These are phyloP conservation scores for Gossypium stocksii DNA, from an alignment of 345 rosid species.

Conservation along the genomic window DNA sequence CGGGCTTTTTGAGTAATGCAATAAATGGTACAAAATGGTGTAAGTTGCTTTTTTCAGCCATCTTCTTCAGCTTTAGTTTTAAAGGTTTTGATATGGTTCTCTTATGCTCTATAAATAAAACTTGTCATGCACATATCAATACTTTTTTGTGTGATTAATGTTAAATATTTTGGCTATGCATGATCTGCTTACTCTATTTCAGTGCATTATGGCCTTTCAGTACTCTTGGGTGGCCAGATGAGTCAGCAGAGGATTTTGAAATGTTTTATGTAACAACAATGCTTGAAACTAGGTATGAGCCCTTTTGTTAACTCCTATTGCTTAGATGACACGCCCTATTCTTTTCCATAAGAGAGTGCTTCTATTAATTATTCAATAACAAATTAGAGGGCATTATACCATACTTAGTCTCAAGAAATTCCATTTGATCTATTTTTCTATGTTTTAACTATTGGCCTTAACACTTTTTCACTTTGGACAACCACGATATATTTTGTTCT, in stretches of 20 bases:
- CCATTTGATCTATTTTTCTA: neutral
- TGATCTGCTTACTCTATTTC: conserved; percentile 18
- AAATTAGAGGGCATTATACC: neutral
- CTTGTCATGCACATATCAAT: neutral
- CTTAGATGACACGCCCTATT: neutral
- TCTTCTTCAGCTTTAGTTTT: neutral
- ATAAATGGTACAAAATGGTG: neutral
- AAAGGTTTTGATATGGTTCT: conserved; percentile 1
- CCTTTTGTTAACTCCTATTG: neutral
- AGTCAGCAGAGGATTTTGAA: conserved; percentile 61
- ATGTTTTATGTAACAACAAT: conserved; percentile 84
- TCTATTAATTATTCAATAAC: neutral
- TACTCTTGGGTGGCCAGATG: conserved; percentile 97
- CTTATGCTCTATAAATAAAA: neutral
- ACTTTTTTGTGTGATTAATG: conserved; percentile 1
- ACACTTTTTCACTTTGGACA: conserved; percentile 40
- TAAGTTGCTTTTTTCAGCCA: neutral
- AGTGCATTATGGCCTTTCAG: conserved; percentile 97
- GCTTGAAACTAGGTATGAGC: conserved; percentile 86
- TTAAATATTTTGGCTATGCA: conserved; percentile 9
- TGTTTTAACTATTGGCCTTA: conserved; percentile 10
- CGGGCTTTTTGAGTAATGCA: neutral
- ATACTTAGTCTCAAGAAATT: neutral
- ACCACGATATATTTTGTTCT: conserved; percentile 97
- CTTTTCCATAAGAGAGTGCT: neutral